Conservation (phyloP, 176 grass and related monocot species). For the Oryza longistaminata region DNA sequence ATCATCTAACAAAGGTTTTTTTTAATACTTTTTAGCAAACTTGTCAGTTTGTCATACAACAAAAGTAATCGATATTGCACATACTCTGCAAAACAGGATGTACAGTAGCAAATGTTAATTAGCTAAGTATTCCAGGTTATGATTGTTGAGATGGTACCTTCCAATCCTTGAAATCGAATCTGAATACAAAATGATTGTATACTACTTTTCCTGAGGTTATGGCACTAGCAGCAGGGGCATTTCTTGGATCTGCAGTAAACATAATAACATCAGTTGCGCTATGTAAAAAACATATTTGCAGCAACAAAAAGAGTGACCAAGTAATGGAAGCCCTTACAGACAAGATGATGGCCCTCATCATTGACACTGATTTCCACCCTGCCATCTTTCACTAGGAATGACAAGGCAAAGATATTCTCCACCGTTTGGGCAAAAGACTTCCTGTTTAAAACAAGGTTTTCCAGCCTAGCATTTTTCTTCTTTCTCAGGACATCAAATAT, state of each 20-base stretch:
- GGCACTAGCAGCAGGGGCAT: conserved; percentile 59
- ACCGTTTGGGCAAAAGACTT: conserved; percentile 84
- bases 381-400: conserved; percentile 92
- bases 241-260: conserved; percentile 62
- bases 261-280: not conserved
- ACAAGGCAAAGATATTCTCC: conserved; percentile 86
- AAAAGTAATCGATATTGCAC: not conserved
- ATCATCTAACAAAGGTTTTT: not conserved
- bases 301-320: not conserved
- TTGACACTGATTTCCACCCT: conserved; percentile 71
- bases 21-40: not conserved
- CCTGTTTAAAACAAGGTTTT: conserved; percentile 78
- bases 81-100: not conserved
- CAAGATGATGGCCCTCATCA: conserved; percentile 56
- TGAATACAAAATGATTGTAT: conserved; percentile 79
- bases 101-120: not conserved
- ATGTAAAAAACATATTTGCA: not conserved
- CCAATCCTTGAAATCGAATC: conserved; percentile 90
- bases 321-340: conserved; percentile 55
- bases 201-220: conserved; percentile 58
- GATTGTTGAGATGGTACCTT: conserved; percentile 35
- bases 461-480: conserved; percentile 67
- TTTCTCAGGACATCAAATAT: conserved; percentile 80
- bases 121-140: not conserved
- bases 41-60: not conserved